Evolutionary conservation across 306 rosid species (phyloP).

Genomic region (Carpinus fangiana): DNA sequence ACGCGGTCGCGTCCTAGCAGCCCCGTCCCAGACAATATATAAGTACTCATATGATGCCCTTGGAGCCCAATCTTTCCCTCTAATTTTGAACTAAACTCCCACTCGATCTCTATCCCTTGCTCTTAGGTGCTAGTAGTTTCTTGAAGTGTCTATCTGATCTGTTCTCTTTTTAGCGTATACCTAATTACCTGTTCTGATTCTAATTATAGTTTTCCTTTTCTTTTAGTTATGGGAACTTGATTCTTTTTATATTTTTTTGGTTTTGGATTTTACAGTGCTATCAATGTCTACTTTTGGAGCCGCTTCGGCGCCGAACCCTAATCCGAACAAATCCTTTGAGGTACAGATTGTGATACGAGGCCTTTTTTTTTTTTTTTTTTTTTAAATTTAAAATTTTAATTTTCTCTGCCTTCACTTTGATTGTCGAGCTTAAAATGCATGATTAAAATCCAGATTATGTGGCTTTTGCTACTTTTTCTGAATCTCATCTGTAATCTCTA

Average conservation of each 20-base stretch:
- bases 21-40: too few species aligned
- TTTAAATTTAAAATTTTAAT: too few species aligned
- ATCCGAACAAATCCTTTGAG: constrained; percentile 72
- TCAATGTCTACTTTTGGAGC: constrained; percentile 48
- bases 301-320: constrained; percentile 32
- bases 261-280: neutral
- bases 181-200: neutral
- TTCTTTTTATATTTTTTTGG: too few species aligned
- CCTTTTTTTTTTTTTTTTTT: too few species aligned
- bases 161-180: neutral
- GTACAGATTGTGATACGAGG: constrained; percentile 22
- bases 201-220: neutral
- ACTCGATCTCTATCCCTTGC: too few species aligned
- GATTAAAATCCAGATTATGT: neutral
- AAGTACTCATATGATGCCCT: too few species aligned
- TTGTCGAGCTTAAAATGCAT: neutral
- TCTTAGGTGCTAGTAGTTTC: too few species aligned
- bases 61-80: too few species aligned
- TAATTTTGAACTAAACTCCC: too few species aligned
- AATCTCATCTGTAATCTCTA: neutral
- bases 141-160: too few species aligned
- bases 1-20: too few species aligned
- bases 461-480: neutral
- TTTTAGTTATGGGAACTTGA: neutral
- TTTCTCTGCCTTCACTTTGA: neutral